phyloP scores from a whole-genome alignment of 1,284 basidiomycete genomes.

The Ustilago crameri region DNA sequence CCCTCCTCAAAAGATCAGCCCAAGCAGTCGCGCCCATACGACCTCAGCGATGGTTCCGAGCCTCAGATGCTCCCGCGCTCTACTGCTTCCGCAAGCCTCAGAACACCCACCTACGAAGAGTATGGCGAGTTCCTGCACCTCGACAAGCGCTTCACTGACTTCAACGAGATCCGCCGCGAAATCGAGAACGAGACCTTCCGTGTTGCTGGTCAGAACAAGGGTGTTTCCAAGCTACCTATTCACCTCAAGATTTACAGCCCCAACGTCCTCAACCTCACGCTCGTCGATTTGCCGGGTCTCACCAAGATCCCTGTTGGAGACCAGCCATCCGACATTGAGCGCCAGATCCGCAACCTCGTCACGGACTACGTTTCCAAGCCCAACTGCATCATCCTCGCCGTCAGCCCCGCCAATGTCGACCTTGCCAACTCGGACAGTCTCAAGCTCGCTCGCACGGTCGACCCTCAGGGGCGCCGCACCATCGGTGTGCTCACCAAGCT shows the following conservation, averaged over 20 bases:
- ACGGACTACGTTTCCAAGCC: slow-evolving; percentile 95
- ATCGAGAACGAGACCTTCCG: slow-evolving; percentile 98
- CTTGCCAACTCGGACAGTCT: slow-evolving; percentile 97
- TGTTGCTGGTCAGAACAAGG: slow-evolving; percentile 98
- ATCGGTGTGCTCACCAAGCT: slow-evolving; percentile 97
- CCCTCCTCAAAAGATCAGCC: slow-evolving; percentile 66
- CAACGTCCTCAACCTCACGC: slow-evolving; percentile 90
- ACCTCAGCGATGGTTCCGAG: slow-evolving; percentile 26
- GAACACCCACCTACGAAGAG: slow-evolving; percentile 72
- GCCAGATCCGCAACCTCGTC: slow-evolving; percentile 92
- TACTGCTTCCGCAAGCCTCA: slow-evolving; percentile 13
- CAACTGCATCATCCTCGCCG: slow-evolving; percentile 95
- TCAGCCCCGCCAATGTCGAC: slow-evolving; percentile 96
- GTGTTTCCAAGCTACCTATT: slow-evolving; percentile 94
- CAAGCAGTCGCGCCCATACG: slow-evolving; percentile 33
- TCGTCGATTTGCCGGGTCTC: slow-evolving; percentile 94
- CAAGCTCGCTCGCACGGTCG: slow-evolving; percentile 92
- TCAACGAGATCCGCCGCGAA: slow-evolving; percentile 90
- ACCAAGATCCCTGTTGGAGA: slow-evolving; percentile 79
- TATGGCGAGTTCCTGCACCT: slow-evolving; percentile 97
- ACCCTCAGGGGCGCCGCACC: slow-evolving; percentile 93
- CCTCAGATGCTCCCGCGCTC: slow-evolving; percentile 32
- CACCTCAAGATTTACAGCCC: slow-evolving; percentile 94
- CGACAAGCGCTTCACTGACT: slow-evolving; percentile 95
- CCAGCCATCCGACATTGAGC: slow-evolving; percentile 86